Evolutionary conservation across 2,329 filamentous ascomycete species (phyloP).

Genomic region (Ophiostoma sp.): DNA sequence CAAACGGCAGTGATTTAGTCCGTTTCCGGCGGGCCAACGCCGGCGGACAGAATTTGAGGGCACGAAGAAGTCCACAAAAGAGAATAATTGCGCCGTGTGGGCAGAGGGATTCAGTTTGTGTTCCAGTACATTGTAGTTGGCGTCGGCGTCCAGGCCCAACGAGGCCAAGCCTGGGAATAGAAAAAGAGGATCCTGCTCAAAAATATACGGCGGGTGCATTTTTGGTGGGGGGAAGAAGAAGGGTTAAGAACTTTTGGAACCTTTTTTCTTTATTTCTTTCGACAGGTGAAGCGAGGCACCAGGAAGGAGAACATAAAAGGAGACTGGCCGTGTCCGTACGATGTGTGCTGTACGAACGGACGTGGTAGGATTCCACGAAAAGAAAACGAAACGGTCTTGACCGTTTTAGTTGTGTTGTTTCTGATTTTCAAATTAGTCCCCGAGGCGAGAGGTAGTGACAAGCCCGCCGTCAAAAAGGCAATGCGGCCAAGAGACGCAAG

Average conservation of each 20-base stretch:
- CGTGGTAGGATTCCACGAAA: neutral
- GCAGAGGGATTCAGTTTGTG: neutral
- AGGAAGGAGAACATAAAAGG: neutral
- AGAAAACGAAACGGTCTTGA: neutral
- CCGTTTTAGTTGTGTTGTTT: neutral
- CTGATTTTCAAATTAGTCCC: neutral
- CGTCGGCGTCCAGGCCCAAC: neutral
- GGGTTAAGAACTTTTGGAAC: neutral
- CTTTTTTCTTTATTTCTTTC: neutral
- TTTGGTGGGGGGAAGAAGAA: neutral
- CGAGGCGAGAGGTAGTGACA: neutral
- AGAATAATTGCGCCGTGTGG: neutral
- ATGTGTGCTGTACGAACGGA: neutral
- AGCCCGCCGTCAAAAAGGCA: neutral
- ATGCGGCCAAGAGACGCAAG: neutral
- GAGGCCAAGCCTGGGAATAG: neutral
- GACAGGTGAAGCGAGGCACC: neutral
- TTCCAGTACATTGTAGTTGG: neutral
- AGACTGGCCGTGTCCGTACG: neutral
- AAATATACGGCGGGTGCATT: neutral
- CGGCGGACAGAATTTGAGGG: neutral
- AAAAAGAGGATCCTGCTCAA: neutral
- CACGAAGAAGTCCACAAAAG: neutral
- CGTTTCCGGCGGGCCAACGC: constrained; percentile 19
- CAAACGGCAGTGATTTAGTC: constrained; percentile 8